These are phyloP conservation scores for Colletotrichum filicis DNA, from an alignment of 2,329 filamentous ascomycete species.

Conservation along the genomic window DNA sequence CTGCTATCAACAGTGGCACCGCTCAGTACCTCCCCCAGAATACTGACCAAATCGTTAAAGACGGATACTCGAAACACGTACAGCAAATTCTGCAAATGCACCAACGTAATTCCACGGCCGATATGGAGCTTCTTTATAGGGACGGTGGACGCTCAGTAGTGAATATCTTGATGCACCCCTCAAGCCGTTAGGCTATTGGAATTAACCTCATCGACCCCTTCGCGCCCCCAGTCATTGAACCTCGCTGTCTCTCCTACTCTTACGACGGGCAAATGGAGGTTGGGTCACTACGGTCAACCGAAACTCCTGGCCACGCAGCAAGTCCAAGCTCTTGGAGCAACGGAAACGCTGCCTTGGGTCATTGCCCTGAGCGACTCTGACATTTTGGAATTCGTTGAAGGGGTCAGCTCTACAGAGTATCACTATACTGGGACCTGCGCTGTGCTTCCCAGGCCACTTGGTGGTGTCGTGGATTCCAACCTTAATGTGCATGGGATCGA, in stretches of 20 bases:
- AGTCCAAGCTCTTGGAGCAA: slow-evolving; percentile 6
- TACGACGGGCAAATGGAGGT: slow-evolving; percentile 12
- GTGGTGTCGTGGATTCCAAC: slow-evolving; percentile 42
- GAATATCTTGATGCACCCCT: slow-evolving; percentile 49
- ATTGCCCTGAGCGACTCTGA: slow-evolving; percentile 29
- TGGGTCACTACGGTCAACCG: slow-evolving; percentile 35
- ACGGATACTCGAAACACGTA: slow-evolving; percentile 50
- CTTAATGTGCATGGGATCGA: slow-evolving; percentile 41
- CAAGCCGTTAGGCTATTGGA: slow-evolving; percentile 51
- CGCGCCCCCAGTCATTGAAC: slow-evolving; percentile 30
- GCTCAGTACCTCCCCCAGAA: slow-evolving; percentile 44
- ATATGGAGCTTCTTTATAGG: slow-evolving; percentile 46
- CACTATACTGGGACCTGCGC: slow-evolving; percentile 42
- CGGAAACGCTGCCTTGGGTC: slow-evolving; percentile 37
- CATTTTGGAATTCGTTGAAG: neutral
- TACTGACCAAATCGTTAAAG: slow-evolving; percentile 46
- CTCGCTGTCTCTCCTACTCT: slow-evolving; percentile 23
- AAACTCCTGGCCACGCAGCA: slow-evolving; percentile 7
- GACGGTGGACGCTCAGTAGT: slow-evolving; percentile 42
- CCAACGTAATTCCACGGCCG: slow-evolving; percentile 38
- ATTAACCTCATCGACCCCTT: slow-evolving; percentile 48
- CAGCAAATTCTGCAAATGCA: slow-evolving; percentile 43
- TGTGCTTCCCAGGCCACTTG: slow-evolving; percentile 40
- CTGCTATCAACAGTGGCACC: slow-evolving; percentile 41
- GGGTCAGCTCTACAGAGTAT: slow-evolving; percentile 6